Evolutionary conservation across 2,329 filamentous ascomycete species (phyloP), one percentile per base, ranked within the genome.

Genomic region (Thelonectria blattea): DNA sequence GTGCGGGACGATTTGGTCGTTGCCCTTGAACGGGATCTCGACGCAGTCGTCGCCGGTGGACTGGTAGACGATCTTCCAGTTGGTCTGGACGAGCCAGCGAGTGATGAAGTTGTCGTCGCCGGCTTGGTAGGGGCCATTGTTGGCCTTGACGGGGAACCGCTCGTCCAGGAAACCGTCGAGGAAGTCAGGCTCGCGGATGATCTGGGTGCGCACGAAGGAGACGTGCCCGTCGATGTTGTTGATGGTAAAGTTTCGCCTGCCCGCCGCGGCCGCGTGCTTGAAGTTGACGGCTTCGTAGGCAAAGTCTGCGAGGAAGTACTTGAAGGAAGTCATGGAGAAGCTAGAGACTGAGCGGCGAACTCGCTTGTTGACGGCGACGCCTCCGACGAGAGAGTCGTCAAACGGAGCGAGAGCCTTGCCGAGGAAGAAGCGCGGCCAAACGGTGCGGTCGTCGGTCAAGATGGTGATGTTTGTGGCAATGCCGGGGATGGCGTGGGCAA

Each of bases 71-170:
- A 68, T 24, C 7, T 22, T 27, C 15, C 42, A 34, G 34, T 43
- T 50, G 39, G n/a, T n/a, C n/a, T 64, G n/a, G 15, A 68, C 39
- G 3, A 68, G 39, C 30, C 61, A 62, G 0, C 51, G 55, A 9
- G 56, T 60, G 3, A 68, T 53, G 42, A 59, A 69, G 3, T 51
- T 45, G 24, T 69, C 46, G 9, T 68, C 67, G 1, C 62, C 66
- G 10, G 48, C 54, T 12, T 39, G 55, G 10, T 65, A 52, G 5
- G 43, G 49, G 10, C 65, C 67, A 6, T 20, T 30, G 22, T 20
- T 48, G 5, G 46, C 50, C n/a, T 50, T 30, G 27, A 64, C 58
- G 41, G 48, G 49, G 49, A 52, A 68, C 5, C 17, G 46, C 8
- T 68, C 65, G 2, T 39, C 56, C 39, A 60, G 61, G 6, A 68